These are phyloP conservation scores for Xylariaceae sp. DNA, from an alignment of 2,329 filamentous ascomycete genomes.

Conservation along the genomic window DNA sequence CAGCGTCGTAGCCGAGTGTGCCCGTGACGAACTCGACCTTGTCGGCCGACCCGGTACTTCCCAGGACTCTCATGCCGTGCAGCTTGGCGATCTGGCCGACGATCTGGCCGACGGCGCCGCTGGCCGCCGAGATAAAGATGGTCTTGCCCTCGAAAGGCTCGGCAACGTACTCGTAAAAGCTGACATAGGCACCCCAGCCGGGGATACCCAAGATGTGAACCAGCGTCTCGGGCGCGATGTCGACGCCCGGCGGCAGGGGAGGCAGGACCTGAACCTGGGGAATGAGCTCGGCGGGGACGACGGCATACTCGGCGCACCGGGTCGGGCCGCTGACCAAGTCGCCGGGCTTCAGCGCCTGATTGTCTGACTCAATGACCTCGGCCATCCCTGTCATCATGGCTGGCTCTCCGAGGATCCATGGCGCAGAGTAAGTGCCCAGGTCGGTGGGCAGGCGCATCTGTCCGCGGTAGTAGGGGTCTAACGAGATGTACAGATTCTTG, in stretches of 20 bases:
- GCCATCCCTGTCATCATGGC: neutral
- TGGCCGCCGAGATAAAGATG: constrained; percentile 76
- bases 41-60: constrained; percentile 73
- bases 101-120: constrained; percentile 76
- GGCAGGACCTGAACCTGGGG: neutral
- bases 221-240: neutral
- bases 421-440: neutral
- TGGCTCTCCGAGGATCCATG: neutral
- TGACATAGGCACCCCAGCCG: neutral
- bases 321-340: neutral
- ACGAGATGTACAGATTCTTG: constrained; percentile 2
- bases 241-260: neutral
- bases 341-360: neutral
- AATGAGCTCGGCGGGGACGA: neutral
- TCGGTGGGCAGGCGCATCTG: neutral
- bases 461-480: neutral
- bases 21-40: constrained; percentile 65
- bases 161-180: neutral
- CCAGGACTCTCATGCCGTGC: constrained; percentile 74
- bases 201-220: neutral
- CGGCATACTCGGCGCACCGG: neutral
- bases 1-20: constrained; percentile 52
- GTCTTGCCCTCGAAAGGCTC: neutral
- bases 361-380: neutral
- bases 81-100: constrained; percentile 82